Evolutionary conservation across 176 grass and related monocot species (phyloP).

Genomic region (Bolboschoenus planiculmis): DNA sequence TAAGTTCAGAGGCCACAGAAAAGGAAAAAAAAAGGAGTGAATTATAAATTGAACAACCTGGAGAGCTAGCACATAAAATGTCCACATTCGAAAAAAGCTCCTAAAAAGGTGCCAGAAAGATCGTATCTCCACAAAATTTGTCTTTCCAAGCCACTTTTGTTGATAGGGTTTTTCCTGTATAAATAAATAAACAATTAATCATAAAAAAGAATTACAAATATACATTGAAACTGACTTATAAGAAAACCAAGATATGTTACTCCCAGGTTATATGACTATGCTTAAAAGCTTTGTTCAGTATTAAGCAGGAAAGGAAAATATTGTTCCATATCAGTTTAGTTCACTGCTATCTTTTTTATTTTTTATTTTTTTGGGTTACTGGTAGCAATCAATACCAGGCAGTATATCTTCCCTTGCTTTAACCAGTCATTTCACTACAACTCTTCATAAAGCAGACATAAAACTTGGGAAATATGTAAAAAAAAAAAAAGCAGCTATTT

Average conservation of each 20-base stretch:
- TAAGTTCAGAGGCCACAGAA: constrained; percentile 3
- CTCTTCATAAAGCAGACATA: no score
- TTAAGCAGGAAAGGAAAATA: background rate
- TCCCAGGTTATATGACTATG: background rate
- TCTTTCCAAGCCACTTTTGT: constrained; percentile 78
- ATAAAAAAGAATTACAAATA: constrained; percentile 18
- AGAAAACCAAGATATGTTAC: background rate
- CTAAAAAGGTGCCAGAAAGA: constrained; percentile 98
- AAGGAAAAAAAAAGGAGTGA: constrained; percentile 28
- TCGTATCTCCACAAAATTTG: constrained; percentile 84
- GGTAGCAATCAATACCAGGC: background rate
- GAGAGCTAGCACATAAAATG: constrained; percentile 74
- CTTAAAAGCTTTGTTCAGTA: background rate
- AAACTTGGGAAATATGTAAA: no score
- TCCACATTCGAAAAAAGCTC: constrained; percentile 97
- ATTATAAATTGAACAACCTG: constrained; percentile 41
- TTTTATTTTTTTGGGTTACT: background rate
- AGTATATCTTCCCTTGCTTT: no score
- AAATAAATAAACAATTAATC: constrained; percentile 22
- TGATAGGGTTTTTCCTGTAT: constrained; percentile 32
- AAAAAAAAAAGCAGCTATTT: no score
- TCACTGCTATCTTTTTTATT: background rate
- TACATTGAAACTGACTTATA: background rate
- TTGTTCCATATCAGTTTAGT: background rate
- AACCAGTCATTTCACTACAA: no score